Percentiles rank a stretch among this genome's conserved stretches.
These are phyloP conservation scores for Porcisia hertigi DNA, from an alignment of 208 protist species.

Conservation along the genomic window DNA sequence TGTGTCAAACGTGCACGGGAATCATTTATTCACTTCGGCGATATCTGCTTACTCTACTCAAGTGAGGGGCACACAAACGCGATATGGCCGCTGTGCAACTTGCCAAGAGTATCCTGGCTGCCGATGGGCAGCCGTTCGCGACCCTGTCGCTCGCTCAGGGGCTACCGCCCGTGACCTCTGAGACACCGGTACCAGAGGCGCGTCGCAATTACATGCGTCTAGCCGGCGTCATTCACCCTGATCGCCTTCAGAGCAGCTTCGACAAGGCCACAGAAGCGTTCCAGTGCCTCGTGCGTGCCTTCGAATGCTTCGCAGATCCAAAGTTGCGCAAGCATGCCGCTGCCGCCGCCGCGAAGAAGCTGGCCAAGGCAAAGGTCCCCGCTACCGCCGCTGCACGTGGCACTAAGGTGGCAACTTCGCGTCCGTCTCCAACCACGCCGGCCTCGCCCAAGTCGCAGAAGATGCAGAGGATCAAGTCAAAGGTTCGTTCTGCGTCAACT, in stretches of 20 bases:
- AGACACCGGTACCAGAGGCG: conserved; percentile 64
- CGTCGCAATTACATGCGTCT: conserved; percentile 85
- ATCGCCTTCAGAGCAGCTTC: conserved; percentile 70
- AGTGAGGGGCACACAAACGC: neutral
- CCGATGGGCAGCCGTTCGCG: conserved; percentile 48
- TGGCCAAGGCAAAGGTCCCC: neutral
- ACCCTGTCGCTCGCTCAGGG: conserved; percentile 70
- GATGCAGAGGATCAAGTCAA: neutral
- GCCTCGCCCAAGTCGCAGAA: conserved; percentile 4
- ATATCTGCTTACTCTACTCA: neutral
- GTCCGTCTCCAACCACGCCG: neutral
- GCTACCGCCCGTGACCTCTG: conserved; percentile 52
- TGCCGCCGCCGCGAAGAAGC: neutral
- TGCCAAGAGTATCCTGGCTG: conserved; percentile 52
- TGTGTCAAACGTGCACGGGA: neutral
- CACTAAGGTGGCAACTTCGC: neutral
- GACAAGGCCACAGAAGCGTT: conserved; percentile 81
- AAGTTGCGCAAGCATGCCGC: conserved; percentile 50
- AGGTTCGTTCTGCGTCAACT: too few species aligned
- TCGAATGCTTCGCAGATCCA: conserved; percentile 77
- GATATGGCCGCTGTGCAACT: conserved; percentile 40
- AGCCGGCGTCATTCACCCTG: conserved; percentile 74
- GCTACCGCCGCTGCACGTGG: neutral
- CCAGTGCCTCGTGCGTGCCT: conserved; percentile 80
- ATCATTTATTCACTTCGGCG: neutral